Evolutionary conservation across 2,329 filamentous ascomycete species (phyloP).

Genomic region (Lithohypha guttulata): DNA sequence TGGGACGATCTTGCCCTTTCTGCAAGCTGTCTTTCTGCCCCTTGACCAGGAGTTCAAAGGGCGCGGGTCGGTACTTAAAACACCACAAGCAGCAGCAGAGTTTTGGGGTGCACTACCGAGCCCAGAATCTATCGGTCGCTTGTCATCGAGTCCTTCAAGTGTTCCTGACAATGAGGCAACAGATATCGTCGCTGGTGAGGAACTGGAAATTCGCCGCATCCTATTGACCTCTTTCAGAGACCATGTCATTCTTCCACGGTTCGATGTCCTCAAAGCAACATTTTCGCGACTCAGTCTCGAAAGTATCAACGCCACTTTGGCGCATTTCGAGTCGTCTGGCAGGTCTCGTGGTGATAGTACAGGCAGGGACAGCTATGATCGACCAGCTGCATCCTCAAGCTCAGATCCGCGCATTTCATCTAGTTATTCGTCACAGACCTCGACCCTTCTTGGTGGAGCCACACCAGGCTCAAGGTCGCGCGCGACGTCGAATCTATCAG

Average conservation of each 20-base stretch:
- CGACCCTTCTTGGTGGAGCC: constrained; percentile 64
- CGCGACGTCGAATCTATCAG: constrained; percentile 73
- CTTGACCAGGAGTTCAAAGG: constrained; percentile 90
- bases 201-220: constrained; percentile 77
- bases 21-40: constrained; percentile 89
- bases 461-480: constrained; percentile 56
- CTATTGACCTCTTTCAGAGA: constrained; percentile 84
- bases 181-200: constrained; percentile 36
- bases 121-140: constrained; percentile 26
- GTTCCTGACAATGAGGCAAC: constrained; percentile 10
- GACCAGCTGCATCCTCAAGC: constrained; percentile 60
- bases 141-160: constrained; percentile 24
- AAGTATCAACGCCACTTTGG: constrained; percentile 49
- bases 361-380: constrained; percentile 36
- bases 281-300: constrained; percentile 85
- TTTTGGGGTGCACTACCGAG: constrained; percentile 72
- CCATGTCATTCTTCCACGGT: constrained; percentile 74
- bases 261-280: constrained; percentile 77
- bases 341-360: constrained; percentile 19
- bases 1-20: constrained; percentile 78
- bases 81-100: constrained; percentile 63
- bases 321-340: constrained; percentile 27
- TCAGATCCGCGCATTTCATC: constrained; percentile 27
- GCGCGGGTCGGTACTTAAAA: constrained; percentile 63
- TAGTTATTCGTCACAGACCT: constrained; percentile 69